Percentiles rank a stretch among this genome's conserved stretches.
Evolutionary conservation across 129 eudicot species (phyloP).

Genomic region (Rutidosis leptorrhynchoides): DNA sequence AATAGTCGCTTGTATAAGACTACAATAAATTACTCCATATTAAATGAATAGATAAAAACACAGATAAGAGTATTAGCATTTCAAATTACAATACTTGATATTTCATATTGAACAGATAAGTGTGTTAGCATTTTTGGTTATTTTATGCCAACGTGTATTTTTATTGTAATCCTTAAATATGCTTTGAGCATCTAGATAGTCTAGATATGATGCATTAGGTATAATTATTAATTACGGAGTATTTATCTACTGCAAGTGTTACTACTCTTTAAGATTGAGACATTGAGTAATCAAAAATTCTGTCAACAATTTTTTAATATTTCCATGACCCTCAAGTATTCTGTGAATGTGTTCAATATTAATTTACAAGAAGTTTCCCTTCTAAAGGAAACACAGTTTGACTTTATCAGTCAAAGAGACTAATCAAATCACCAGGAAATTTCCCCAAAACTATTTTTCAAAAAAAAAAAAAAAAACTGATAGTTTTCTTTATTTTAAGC

Average conservation of each 20-base stretch:
- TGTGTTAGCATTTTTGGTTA: too few relatives aligned
- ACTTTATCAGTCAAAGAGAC: slow-evolving; percentile 21
- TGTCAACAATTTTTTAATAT: slow-evolving; percentile 16
- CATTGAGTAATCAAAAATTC: too few relatives aligned
- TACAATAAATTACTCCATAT: too few relatives aligned
- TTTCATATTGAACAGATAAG: background rate
- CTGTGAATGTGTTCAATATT: slow-evolving; percentile 13
- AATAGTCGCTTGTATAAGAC: background rate
- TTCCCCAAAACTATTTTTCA: background rate
- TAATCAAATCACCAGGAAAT: background rate
- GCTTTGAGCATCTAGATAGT: slow-evolving; percentile 3
- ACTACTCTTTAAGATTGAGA: slow-evolving; percentile 10
- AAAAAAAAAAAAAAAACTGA: too few relatives aligned
- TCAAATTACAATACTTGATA: background rate
- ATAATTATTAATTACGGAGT: slow-evolving; percentile 5
- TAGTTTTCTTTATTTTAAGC: too few relatives aligned
- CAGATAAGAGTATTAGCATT: background rate
- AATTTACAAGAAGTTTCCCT: slow-evolving; percentile 12
- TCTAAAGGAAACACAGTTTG: background rate
- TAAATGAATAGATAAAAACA: background rate
- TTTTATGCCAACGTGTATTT: slow-evolving; percentile 10
- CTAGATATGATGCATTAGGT: slow-evolving; percentile 5
- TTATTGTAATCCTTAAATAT: background rate
- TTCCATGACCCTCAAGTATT: slow-evolving; percentile 19
- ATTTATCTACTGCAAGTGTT: too few relatives aligned